Conservation (phyloP, 108 stramenopile genomes). For the Seminavis robusta region DNA sequence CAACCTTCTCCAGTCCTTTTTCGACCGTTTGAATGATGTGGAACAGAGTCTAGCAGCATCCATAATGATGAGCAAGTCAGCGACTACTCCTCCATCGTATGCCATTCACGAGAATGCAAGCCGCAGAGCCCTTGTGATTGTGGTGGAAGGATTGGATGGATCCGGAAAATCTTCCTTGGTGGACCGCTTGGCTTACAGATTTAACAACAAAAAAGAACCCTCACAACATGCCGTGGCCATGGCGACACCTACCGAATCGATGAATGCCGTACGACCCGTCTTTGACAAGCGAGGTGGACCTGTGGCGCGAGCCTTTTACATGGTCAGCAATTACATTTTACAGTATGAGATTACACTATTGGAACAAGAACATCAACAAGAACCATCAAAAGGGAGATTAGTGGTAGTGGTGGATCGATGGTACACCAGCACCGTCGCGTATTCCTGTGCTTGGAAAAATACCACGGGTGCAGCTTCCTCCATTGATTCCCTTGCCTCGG, state of each 20-base stretch:
- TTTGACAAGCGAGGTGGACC: conserved; percentile 35
- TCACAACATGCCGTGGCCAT: conserved; percentile 3
- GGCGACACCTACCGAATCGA: conserved; percentile 19
- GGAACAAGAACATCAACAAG: not conserved
- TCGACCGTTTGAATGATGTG: no score
- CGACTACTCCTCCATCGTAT: no score
- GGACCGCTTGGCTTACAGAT: not conserved
- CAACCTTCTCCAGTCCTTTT: no score
- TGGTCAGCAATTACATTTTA: conserved; percentile 38
- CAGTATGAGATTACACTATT: conserved; percentile 26
- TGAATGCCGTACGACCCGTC: conserved; percentile 23
- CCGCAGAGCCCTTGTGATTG: conserved; percentile 11
- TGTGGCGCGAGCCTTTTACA: conserved; percentile 36
- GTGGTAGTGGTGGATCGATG: conserved; percentile 33
- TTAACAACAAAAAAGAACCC: not conserved
- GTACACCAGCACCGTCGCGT: conserved; percentile 21
- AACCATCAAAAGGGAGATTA: not conserved
- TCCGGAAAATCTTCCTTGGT: conserved; percentile 33
- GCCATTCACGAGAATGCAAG: no score
- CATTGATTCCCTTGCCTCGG: conserved; percentile 1
- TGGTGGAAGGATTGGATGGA: conserved; percentile 38
- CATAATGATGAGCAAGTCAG: no score
- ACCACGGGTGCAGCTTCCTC: not conserved
- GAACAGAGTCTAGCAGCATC: no score
- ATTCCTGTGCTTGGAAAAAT: conserved; percentile 15